Conservation (phyloP, 768 basidiomycete genomes). For the Amanita rimosa region DNA sequence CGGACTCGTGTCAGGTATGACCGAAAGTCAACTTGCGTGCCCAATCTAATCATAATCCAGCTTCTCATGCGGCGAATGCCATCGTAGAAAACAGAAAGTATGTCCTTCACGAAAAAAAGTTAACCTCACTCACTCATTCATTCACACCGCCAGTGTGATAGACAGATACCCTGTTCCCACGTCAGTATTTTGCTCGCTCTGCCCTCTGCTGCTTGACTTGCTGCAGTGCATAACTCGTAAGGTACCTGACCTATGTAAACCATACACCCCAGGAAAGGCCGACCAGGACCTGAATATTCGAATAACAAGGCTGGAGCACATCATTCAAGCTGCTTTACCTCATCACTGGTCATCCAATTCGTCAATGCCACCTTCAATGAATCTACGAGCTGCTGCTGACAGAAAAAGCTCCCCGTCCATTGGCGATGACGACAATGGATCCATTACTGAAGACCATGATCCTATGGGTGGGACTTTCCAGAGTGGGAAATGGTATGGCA, state of each 20-base stretch:
- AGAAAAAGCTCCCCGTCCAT: constrained; percentile 37
- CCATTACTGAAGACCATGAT: constrained; percentile 71
- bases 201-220: constrained; percentile 10
- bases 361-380: constrained; percentile 5
- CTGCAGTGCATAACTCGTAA: constrained; percentile 71
- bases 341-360: constrained; percentile 46
- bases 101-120: constrained; percentile 1
- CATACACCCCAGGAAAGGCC: constrained; percentile 79
- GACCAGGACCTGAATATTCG: constrained; percentile 75
- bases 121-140: constrained; percentile 1
- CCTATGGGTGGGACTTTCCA: constrained; percentile 68
- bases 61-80: constrained; percentile 83
- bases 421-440: constrained; percentile 56
- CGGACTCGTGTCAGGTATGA: constrained; percentile 68
- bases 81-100: constrained; percentile 83
- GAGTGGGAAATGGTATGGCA: constrained; percentile 80
- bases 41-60: constrained; percentile 23
- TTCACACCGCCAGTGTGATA: constrained; percentile 69
- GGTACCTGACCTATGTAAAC: constrained; percentile 79
- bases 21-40: not conserved
- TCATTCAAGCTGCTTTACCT: constrained; percentile 70
- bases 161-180: constrained; percentile 78
- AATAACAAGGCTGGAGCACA: constrained; percentile 67
- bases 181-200: constrained; percentile 26
- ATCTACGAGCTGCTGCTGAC: constrained; percentile 16